Evolutionary conservation across 1,284 basidiomycete species (phyloP).

Genomic region (Marasmius oreades): DNA sequence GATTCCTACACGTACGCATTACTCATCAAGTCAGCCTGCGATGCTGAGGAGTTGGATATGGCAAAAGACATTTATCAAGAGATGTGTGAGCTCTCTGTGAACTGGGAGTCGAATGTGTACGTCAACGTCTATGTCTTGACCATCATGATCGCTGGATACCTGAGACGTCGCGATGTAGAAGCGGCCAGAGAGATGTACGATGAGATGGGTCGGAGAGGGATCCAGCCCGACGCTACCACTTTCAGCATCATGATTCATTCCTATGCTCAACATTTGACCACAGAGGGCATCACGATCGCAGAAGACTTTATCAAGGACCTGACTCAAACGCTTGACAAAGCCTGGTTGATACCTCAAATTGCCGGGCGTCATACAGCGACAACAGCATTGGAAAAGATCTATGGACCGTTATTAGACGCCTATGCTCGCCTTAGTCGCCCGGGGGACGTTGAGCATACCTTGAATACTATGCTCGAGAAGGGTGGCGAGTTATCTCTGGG

Average conservation of each 20-base stretch:
- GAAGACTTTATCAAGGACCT: conserved; percentile 60
- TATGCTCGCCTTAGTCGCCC: conserved; percentile 48
- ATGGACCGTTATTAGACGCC: conserved; percentile 61
- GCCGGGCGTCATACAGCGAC: conserved; percentile 31
- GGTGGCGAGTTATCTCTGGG: conserved; percentile 59
- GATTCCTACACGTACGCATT: conserved; percentile 71
- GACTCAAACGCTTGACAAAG: conserved; percentile 30
- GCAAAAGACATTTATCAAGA: conserved; percentile 70
- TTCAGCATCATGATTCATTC: conserved; percentile 70
- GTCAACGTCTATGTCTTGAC: conserved; percentile 69
- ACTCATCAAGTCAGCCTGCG: conserved; percentile 82
- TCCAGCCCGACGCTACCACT: conserved; percentile 71
- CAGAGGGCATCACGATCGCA: conserved; percentile 51
- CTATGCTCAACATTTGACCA: conserved; percentile 47
- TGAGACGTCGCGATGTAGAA: conserved; percentile 53
- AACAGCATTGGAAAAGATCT: conserved; percentile 51
- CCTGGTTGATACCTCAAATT: conserved; percentile 31
- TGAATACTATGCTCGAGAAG: conserved; percentile 51
- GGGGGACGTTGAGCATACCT: conserved; percentile 56
- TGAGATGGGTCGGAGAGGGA: conserved; percentile 66
- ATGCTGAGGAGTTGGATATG: conserved; percentile 63
- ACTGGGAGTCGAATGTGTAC: conserved; percentile 35
- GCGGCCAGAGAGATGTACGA: conserved; percentile 71
- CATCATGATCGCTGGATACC: conserved; percentile 81
- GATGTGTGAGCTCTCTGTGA: conserved; percentile 49